Conservation (phyloP, 2,329 filamentous ascomycete genomes). For the Anisogramma anomala region DNA sequence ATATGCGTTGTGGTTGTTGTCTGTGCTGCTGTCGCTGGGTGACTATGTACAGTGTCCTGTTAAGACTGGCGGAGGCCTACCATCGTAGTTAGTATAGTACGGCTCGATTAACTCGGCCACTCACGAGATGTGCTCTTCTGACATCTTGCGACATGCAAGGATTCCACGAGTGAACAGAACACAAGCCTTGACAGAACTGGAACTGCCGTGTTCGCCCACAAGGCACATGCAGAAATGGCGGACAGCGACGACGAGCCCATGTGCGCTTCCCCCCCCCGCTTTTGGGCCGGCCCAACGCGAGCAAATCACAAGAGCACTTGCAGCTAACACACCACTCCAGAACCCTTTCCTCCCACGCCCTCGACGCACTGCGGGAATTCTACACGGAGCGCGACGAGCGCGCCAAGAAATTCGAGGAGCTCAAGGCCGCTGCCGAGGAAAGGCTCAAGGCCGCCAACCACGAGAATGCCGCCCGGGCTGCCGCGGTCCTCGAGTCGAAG, state of each 20-base stretch:
- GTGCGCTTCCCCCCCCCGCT: constrained; percentile 21
- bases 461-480: background rate
- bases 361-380: constrained; percentile 62
- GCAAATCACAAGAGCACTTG: background rate
- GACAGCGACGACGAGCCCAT: constrained; percentile 38
- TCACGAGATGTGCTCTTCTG: too few species aligned
- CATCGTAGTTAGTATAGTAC: too few species aligned
- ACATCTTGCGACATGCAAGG: too few species aligned
- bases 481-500: constrained; percentile 2
- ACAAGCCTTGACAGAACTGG: too few species aligned
- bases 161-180: too few species aligned
- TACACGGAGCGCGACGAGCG: constrained; percentile 59
- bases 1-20: too few species aligned
- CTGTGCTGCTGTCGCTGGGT: background rate
- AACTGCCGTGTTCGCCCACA: too few species aligned
- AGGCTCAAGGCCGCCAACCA: constrained; percentile 21
- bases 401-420: constrained; percentile 53
- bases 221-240: too few species aligned
- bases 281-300: too few species aligned
- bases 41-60: too few species aligned
- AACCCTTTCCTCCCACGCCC: constrained; percentile 52
- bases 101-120: too few species aligned
- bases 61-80: too few species aligned
- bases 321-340: constrained; percentile 24
- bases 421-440: constrained; percentile 51